Percentiles rank a stretch among this genome's conserved stretches.
These are phyloP conservation scores for Taxillus chinensis DNA, from an alignment of 164 flowering plant genomes.

Conservation along the genomic window DNA sequence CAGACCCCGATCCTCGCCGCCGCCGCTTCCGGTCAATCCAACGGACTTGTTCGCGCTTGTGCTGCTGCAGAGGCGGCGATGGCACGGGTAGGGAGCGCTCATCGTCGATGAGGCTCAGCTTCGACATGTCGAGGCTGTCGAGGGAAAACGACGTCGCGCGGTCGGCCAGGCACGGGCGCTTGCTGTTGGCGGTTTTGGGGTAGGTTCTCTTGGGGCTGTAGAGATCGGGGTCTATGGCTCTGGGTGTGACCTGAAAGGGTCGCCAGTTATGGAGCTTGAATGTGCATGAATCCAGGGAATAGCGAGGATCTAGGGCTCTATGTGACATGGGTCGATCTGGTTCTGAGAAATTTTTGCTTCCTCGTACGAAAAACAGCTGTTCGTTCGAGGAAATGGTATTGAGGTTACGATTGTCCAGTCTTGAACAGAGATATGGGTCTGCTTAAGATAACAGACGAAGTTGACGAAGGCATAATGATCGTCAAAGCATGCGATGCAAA, in stretches of 20 bases:
- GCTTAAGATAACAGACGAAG: no score
- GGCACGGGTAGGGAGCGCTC: conserved; percentile 19
- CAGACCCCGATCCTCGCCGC: conserved; percentile 67
- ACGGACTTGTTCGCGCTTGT: conserved; percentile 22
- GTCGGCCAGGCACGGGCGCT: conserved; percentile 69
- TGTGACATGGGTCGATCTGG: conserved; percentile 31
- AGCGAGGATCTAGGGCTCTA: conserved; percentile 30
- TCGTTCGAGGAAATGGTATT: no score
- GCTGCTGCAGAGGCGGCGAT: conserved; percentile 1
- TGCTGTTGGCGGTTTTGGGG: conserved; percentile 9
- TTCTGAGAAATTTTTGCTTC: neutral
- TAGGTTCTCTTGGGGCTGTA: conserved; percentile 19
- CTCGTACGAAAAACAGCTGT: no score
- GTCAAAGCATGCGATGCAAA: no score
- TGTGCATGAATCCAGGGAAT: conserved; percentile 63
- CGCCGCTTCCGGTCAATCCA: conserved; percentile 60
- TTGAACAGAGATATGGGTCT: no score
- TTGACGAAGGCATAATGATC: no score
- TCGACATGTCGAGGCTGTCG: conserved; percentile 50
- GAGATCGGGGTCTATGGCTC: conserved; percentile 24
- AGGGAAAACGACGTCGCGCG: conserved; percentile 33
- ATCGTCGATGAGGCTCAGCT: conserved; percentile 52
- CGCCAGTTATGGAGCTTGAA: conserved; percentile 67
- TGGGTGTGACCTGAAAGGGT: conserved; percentile 48
- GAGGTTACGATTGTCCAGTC: neutral